Percentiles rank a stretch among this genome's conserved stretches.
phyloP scores from a whole-genome alignment of 139 green algal genomes.

The Astrephomene gubernaculifera region DNA sequence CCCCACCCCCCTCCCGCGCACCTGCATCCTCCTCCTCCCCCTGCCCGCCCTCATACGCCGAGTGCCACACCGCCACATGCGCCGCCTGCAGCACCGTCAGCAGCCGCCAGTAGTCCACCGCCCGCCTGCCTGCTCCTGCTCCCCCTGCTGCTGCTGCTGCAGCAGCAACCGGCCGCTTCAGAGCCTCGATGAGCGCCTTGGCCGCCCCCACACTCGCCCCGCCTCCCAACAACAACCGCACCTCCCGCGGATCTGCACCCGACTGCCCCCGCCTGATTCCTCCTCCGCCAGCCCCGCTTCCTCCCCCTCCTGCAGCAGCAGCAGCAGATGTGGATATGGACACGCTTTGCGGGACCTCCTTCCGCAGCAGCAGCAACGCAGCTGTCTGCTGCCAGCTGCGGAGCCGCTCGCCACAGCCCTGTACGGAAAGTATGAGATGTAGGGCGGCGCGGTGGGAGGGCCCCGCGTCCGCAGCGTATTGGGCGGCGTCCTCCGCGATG shows the following conservation, averaged over 20 bases:
- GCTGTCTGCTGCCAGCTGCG: constrained; percentile 19
- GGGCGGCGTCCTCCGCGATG: background rate
- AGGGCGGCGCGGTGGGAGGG: background rate
- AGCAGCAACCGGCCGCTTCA: background rate
- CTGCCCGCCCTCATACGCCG: background rate
- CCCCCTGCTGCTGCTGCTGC: too few relatives aligned
- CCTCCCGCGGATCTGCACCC: background rate
- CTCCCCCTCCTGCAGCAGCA: background rate
- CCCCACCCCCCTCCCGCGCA: background rate
- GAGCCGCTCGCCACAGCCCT: background rate
- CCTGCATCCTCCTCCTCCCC: background rate
- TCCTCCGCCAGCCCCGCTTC: background rate
- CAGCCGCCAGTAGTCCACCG: constrained; percentile 38
- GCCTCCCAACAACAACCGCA: background rate
- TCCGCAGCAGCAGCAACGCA: constrained; percentile 3
- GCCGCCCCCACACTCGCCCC: background rate
- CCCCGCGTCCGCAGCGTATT: background rate
- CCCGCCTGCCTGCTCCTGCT: too few relatives aligned
- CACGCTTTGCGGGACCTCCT: background rate
- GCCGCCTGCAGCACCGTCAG: constrained; percentile 24
- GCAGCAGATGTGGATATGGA: background rate
- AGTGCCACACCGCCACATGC: constrained; percentile 11
- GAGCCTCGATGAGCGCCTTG: background rate
- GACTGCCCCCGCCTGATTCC: background rate
- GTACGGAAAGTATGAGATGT: background rate